These are phyloP conservation scores for Borealophlyctis nickersoniae DNA, from an alignment of 192 early-diverging fungal species.

Conservation along the genomic window DNA sequence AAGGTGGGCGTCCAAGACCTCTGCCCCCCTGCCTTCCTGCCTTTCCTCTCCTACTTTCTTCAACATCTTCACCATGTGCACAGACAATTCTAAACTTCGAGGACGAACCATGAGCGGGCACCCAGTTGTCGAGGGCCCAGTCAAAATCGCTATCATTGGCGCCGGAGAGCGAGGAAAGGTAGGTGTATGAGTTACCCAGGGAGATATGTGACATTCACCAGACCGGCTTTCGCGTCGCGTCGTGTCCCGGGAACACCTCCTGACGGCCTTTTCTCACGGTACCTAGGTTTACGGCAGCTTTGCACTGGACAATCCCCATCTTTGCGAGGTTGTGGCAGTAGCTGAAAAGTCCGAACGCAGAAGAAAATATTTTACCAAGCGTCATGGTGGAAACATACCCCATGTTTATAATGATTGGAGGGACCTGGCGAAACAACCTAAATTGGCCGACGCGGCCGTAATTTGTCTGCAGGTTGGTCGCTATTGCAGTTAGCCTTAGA, in stretches of 20 bases:
- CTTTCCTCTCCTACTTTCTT: too few species aligned
- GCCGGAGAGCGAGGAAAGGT: constrained; percentile 48
- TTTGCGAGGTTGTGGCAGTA: constrained; percentile 47
- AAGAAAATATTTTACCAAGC: constrained; percentile 20
- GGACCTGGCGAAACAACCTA: constrained; percentile 38
- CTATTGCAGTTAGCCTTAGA: too few species aligned
- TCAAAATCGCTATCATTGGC: constrained; percentile 41
- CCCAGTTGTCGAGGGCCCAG: background rate
- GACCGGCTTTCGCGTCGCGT: background rate
- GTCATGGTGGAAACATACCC: constrained; percentile 23
- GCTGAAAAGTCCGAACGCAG: constrained; percentile 45
- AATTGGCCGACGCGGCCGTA: constrained; percentile 47
- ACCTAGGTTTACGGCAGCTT: constrained; percentile 41
- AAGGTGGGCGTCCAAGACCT: too few species aligned
- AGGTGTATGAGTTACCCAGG: background rate
- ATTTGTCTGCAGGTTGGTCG: constrained; percentile 34
- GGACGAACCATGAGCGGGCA: too few species aligned
- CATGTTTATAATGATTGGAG: constrained; percentile 42
- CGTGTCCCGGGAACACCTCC: background rate
- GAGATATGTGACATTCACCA: background rate
- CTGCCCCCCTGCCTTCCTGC: too few species aligned
- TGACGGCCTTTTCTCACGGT: too few species aligned
- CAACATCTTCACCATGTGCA: too few species aligned
- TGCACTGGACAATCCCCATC: constrained; percentile 32
- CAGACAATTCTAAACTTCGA: too few species aligned